Evolutionary conservation across 2,329 filamentous ascomycete genomes (phyloP).

Genomic region (Dothideomycetes sp.): DNA sequence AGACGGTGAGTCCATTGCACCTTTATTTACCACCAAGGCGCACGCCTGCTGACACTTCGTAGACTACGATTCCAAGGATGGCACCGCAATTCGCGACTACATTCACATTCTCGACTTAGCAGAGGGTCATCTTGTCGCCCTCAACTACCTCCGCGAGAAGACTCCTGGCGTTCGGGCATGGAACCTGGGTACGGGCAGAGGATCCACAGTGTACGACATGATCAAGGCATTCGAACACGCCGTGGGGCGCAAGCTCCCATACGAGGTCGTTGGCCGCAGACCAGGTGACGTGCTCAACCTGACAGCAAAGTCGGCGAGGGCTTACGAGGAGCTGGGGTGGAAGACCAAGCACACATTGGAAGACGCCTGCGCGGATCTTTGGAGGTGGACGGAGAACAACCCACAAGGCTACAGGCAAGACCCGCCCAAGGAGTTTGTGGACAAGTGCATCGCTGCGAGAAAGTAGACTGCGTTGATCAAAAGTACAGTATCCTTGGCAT

Average conservation of each 20-base stretch:
- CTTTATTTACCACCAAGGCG: constrained; percentile 2
- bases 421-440: constrained; percentile 72
- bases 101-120: constrained; percentile 92
- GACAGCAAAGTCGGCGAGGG: constrained; percentile 79
- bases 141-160: constrained; percentile 77
- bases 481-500: too few relatives aligned
- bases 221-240: constrained; percentile 85
- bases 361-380: constrained; percentile 85
- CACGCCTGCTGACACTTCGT: constrained; percentile 13
- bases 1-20: constrained; percentile 52
- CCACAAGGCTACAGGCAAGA: constrained; percentile 88
- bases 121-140: constrained; percentile 72
- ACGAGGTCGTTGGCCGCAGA: constrained; percentile 73
- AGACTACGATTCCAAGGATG: constrained; percentile 88
- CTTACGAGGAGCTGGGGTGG: constrained; percentile 84
- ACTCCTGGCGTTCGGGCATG: constrained; percentile 86
- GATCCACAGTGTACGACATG: constrained; percentile 95
- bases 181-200: constrained; percentile 91
- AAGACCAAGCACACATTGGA: constrained; percentile 84
- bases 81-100: constrained; percentile 93
- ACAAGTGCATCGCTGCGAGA: constrained; percentile 28
- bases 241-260: constrained; percentile 75
- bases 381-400: constrained; percentile 96
- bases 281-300: constrained; percentile 88
- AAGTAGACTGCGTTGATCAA: too few relatives aligned